Percentiles rank a stretch among this genome's conserved stretches.
Evolutionary conservation across 495 filamentous ascomycete genomes (phyloP).

Genomic region (Elasticomyces elasticus): DNA sequence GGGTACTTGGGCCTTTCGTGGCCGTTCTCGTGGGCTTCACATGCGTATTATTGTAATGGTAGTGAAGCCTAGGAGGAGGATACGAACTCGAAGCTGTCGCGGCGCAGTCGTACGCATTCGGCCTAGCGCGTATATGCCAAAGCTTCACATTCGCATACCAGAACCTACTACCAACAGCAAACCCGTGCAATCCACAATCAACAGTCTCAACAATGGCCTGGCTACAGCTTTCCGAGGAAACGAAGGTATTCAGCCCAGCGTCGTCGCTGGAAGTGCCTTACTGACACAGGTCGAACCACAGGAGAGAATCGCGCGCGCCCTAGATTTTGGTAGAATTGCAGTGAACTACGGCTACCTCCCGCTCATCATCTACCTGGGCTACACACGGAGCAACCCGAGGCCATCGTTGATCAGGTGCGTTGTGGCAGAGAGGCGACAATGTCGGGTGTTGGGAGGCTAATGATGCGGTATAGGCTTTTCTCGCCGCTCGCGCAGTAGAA

Average conservation of each 20-base stretch:
- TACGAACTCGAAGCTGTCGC: too few species aligned
- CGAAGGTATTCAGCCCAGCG: slow-evolving; percentile 53
- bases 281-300: slow-evolving; percentile 31
- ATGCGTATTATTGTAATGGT: neutral
- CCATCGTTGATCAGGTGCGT: slow-evolving; percentile 82
- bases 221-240: slow-evolving; percentile 90
- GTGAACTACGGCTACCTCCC: slow-evolving; percentile 98
- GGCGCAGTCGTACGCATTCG: too few species aligned
- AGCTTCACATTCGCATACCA: too few species aligned
- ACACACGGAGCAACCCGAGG: slow-evolving; percentile 83
- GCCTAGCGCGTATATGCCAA: neutral
- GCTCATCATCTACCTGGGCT: slow-evolving; percentile 93
- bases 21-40: neutral
- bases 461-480: slow-evolving; percentile 27
- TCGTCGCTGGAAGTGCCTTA: slow-evolving; percentile 5
- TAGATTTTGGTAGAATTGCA: slow-evolving; percentile 88
- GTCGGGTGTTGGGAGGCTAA: neutral
- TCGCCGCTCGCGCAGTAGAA: slow-evolving; percentile 29
- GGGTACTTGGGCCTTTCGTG: neutral
- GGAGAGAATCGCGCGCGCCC: slow-evolving; percentile 93
- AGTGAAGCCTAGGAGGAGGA: neutral
- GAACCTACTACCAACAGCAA: too few species aligned
- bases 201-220: slow-evolving; percentile 17
- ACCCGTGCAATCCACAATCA: too few species aligned
- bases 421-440: neutral